phyloP scores from a whole-genome alignment of 2,329 filamentous ascomycete genomes.

The Botrytis paeoniae region DNA sequence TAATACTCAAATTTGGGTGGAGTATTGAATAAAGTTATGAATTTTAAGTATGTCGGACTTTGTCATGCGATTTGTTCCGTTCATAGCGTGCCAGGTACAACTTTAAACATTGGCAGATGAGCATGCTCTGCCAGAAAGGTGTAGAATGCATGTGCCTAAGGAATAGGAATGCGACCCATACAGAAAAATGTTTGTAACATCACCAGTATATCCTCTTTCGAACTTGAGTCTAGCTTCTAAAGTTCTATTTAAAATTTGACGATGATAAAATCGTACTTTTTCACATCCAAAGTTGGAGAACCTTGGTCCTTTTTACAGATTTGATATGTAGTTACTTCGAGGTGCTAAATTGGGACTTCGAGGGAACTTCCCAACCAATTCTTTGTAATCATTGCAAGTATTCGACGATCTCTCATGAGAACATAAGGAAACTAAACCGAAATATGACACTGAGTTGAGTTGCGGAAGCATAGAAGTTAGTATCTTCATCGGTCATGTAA shows the following conservation, averaged over 20 bases:
- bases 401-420: not conserved
- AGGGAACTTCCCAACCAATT: not conserved
- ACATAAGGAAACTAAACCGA: not conserved
- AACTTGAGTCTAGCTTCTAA: not conserved
- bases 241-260: not conserved
- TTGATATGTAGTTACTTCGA: not conserved
- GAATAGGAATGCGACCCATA: not conserved
- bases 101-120: not conserved
- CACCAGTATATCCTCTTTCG: not conserved
- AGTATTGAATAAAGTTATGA: not conserved
- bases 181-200: not conserved
- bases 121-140: not conserved
- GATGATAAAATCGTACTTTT: not conserved
- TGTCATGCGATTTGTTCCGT: not conserved
- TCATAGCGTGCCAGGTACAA: not conserved
- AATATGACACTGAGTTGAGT: not conserved
- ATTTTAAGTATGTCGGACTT: not conserved
- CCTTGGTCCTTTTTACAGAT: accelerated
- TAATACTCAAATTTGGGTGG: not conserved
- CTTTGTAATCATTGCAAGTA: not conserved
- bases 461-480: not conserved
- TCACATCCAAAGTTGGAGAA: too few species aligned
- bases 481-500: not conserved
- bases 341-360: not conserved
- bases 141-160: not conserved